Base-by-base conservation (phyloP, 1,139 yeast genomes). In the Lodderomyces theae region DNA sequence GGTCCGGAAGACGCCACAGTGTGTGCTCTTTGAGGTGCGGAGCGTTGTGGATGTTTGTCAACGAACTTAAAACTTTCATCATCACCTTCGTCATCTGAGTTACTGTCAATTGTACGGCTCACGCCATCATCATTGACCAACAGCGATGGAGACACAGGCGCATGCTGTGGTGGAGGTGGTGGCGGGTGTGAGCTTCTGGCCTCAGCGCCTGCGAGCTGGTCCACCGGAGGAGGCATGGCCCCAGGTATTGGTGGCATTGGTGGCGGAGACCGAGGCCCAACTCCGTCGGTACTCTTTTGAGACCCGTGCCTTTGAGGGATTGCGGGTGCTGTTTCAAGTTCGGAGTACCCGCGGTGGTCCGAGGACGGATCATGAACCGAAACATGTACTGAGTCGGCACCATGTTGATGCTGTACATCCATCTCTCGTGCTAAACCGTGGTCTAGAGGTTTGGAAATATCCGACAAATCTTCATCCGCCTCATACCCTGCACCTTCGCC, bases 391-490 rank as follows among this genome's bases (percentile, higher is more conserved):
- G n/a, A n/a, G n/a, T n/a, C n/a, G 5, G 21, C 39, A 12, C 10
- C 34, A 26, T 7, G 25, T 18, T 26, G 29, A 13, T 26, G 16
- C 10, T n/a, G 5, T 12, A 7, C 16, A 26, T 4, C 5, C 16
- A n/a, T n/a, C n/a, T n/a, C n/a, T n/a, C n/a, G n/a, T n/a, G n/a
- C n/a, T n/a, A 26, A 26, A 3, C 16, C 16, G 9, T 26, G 29
- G 6, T 26, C 34, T 10, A 29, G 39, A 4, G 47, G 44, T 43
- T 45, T 57, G 10, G 61, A 54, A 32, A 57, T 52, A 47, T 69
- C 74, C 8, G 73, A 67, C 18, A 61, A 51, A 41, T 71, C 76
- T 41, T 63, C 74, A 45, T 69, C 76, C 2, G 77, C 74, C 30
- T 71, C 76, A 45, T 70, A 71, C 0, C 75, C 76, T 4, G 73